Base-by-base conservation (phyloP, 2,329 filamentous ascomycete genomes). In the Ceratocystis ficicola region DNA sequence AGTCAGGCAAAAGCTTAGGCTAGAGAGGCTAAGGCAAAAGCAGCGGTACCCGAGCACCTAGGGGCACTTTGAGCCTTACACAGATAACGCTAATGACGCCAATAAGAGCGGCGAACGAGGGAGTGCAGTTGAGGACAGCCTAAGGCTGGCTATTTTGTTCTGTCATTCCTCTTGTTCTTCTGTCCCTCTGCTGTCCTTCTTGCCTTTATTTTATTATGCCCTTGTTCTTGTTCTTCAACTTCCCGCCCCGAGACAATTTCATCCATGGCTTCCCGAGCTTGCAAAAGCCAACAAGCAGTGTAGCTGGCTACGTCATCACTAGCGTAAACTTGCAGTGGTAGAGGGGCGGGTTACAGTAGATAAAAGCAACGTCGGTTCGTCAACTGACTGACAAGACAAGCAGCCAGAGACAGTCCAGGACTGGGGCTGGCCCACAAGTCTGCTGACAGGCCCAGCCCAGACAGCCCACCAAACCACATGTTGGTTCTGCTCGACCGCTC, bases 1-100 rank as follows among this genome's bases (percentile, higher is more conserved):
- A 25, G 48, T 52, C 52, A 59, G 52, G 52, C 52, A 32, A 59
- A 52, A 52, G 20, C 48, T 52, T 52, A 15, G 22, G 52, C 52
- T 30, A 36, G 32, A 20, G 25, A 32, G n/a, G 25, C 52, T 36
- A 59, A 32, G 52, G 28, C 28, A 59, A 32, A 59, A 59, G n/a
- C 25, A 59, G 28, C 52, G 52, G 28, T 59, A 59, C 52, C 5
- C 32, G 15, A 30, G 52, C n/a, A 59, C 52, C 32, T 59, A 22
- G 25, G 52, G 36, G 36, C 36, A 41, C n/a, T 20, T 50, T 52
- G 48, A 52, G 48, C 52, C 52, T 59, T 30, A 59, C 52, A 32
- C 12, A 41, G 10, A 41, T 41, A 3, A 12, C 36, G 36, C 36
- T 41, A 6, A n/a, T 59, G 52, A 32, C 25, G 52, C 8, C 7